Evolutionary conservation across 1,284 basidiomycete genomes (phyloP), one percentile per base, ranked within the genome.

Genomic region (Schizopora paradoxa): DNA sequence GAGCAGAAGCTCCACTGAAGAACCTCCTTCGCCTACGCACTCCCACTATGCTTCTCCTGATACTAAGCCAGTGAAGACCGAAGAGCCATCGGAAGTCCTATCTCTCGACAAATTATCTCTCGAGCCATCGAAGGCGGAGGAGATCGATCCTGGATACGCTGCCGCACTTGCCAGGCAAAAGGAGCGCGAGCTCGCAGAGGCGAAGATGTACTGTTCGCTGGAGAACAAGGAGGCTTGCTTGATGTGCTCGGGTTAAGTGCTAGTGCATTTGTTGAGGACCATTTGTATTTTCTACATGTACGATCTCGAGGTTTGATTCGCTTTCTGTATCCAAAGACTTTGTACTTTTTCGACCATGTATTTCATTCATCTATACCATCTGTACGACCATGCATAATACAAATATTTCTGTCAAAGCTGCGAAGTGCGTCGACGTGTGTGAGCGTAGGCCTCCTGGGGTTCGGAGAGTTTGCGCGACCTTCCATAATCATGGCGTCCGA

Each of bases 171-270:
- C 78, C 56, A 71, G 86, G 32, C 80, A 84, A 56, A 74, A 76
- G 51, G 78, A 83, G 45, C 74, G 84, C n/a, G 82, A 93, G 66
- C 64, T 81, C 6, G 91, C 90, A 61, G 82, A 88, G 45, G 92
- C 82, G 8, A 82, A 86, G 66, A 64, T 95, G 45, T 63, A 77
- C 58, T 95, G 92, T 61, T 89, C 86, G 40, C 53, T 95, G 29
- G 89, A 92, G 65, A 95, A 95, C 66, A 90, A 90, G 70, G 86
- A 90, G 47, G 86, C 83, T 2, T 90, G 87, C 57, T 56, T 89
- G 59, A 90, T 90, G 87, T 90, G 86, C 66, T 90, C 86, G 52
- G 84, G 81, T 47, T 87, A 63, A 77, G 43, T n/a, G n/a, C n/a
- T n/a, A n/a, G n/a, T n/a, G n/a, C n/a, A n/a, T n/a, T n/a, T n/a